Base-by-base conservation (phyloP, 257 asterid genomes). In the Fraxinus quadrangulata region DNA sequence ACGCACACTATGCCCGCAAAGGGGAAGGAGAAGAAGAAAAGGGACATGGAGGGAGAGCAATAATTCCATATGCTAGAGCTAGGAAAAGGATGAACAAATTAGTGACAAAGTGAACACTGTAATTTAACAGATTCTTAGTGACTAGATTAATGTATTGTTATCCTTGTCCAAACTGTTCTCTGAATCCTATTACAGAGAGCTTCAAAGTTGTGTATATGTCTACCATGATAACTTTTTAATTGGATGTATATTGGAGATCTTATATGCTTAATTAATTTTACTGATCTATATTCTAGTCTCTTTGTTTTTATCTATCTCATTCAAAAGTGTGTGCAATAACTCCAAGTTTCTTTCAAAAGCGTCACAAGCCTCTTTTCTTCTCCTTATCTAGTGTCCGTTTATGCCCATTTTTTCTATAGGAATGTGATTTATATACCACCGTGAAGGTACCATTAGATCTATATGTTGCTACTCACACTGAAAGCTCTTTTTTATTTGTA, bases 401-500 rank as follows among this genome's bases (percentile, higher is more conserved):
- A 10, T 75, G 31, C 31, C 33, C 37, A 17, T 74, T 6, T 61
- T 75, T 54, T 21, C 49, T 11, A 49, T 37, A 61, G 59, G 65
- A 72, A 40, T 45, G 45, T 71, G 45, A 23, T 61, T 34, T 70
- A 34, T 30, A 5, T 76, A 59, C 33, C 42, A 65, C 76, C 42
- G 36, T 51, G 5, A 67, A 71, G 45, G 59, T 71, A 63, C 74
- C 69, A 39, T 76, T 54, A 68, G 66, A 33, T 31, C 24, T 26
- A 23, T 26, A 34, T 23, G 42, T 28, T 66, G 74, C 37, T 70
- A 70, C 16, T 42, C 63, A 71, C 72, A 40, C 80, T 81, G 67
- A 83, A 70, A 28, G 68, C 72, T 83, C 56, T 11, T 77, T 61
- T 73, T 80, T 68, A 61, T n/a, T 78, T 19, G 17, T 92, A 94